Base-by-base conservation (phyloP, 768 basidiomycete species). In the Tylopilus sp. region DNA sequence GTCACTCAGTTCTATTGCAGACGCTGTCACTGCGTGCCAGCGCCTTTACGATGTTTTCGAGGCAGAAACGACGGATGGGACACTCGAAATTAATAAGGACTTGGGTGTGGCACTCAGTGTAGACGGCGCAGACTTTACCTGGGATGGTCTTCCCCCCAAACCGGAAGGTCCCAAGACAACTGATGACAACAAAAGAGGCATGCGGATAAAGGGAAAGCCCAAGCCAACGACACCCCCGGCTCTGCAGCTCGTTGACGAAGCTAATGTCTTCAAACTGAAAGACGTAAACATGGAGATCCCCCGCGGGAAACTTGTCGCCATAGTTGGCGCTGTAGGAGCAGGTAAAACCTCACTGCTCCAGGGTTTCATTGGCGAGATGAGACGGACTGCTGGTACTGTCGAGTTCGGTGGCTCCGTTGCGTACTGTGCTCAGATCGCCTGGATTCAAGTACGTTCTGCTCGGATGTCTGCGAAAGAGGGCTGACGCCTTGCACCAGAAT, bases 341-440 rank as follows among this genome's bases (percentile, higher is more conserved):
- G 74, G 79, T 17, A 73, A 79, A 71, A 79, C 82, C 2, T 85
- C 82, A 2, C 69, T 91, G 23, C 71, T 91, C 38, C 84, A 91
- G 56, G 88, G 82, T 8, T 61, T 91, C 26, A 82, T 89, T 51
- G 88, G 88, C 3, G 92, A 95, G 67, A 95, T 95, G 92, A 75
- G 85, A 51, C 75, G 76, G 57, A 83, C 80, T 1, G 65, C 70
- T 12, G 91, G 91, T 3, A 77, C 70, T 9, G 79, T 90, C 35
- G 75, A 72, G 28, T 89, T 93, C 60, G 86, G 89, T 50, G 90
- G 87, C 0, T 79, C 80, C 10, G 79, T 92, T 10, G 84, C 83
- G 1, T 91, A 94, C 66, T 94, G 89, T 58, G 83, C 86, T 15
- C 94, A 98, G 64, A 84, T 77, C 40, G 86, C 93, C 11, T 97